These are phyloP conservation scores for Aspergillus sp. DNA, from an alignment of 2,329 filamentous ascomycete species.

Conservation along the genomic window DNA sequence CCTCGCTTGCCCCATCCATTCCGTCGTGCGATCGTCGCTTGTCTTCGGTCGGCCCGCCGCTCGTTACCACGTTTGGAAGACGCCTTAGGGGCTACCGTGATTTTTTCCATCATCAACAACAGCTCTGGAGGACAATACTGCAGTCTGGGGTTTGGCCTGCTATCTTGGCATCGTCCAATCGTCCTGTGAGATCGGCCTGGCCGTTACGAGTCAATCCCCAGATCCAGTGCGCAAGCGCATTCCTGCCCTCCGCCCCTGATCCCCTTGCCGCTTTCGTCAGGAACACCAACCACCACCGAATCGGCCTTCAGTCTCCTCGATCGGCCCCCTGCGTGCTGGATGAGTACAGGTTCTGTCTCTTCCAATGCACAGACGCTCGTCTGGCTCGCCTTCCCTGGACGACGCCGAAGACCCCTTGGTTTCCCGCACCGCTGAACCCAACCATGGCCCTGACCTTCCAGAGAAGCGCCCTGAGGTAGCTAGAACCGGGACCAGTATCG, in stretches of 20 bases:
- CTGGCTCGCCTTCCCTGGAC: conserved; percentile 44
- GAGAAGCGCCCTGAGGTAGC: conserved; percentile 39
- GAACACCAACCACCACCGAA: conserved; percentile 2
- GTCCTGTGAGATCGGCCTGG: background rate
- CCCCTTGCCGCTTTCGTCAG: conserved; percentile 15
- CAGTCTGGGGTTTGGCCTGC: conserved; percentile 5
- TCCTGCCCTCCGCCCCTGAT: conserved; percentile 16
- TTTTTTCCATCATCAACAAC: conserved; percentile 5
- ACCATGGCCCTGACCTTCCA: conserved; percentile 31
- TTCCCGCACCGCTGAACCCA: conserved; percentile 33
- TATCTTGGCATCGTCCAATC: background rate
- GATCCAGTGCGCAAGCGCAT: conserved; percentile 15
- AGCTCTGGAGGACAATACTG: background rate
- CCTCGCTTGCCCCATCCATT: background rate
- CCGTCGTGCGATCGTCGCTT: background rate
- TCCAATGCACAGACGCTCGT: conserved; percentile 49
- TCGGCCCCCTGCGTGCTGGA: conserved; percentile 31
- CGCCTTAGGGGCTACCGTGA: conserved; percentile 7
- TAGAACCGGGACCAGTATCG: conserved; percentile 34
- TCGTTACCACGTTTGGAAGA: conserved; percentile 15
- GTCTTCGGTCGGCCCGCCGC: conserved; percentile 13
- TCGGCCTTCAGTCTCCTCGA: conserved; percentile 12
- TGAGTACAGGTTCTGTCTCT: conserved; percentile 36
- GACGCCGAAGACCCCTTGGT: conserved; percentile 38
- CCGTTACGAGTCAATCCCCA: background rate